Evolutionary conservation across 345 rosid genomes (phyloP), one percentile per base, ranked within the genome.

Genomic region (Sonneratia alba): DNA sequence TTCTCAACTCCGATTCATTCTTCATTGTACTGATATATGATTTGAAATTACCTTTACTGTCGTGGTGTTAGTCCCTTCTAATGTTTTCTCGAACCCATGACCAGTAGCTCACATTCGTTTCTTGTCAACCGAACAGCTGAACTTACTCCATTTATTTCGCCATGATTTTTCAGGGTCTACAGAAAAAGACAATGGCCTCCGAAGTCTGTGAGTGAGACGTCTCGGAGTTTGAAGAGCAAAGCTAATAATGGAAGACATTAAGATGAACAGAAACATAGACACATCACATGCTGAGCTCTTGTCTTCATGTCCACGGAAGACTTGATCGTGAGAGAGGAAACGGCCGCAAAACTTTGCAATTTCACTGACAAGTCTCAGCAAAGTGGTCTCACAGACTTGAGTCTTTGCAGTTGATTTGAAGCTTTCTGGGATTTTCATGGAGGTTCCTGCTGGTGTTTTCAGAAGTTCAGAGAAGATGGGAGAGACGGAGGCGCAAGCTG

Each of bases 381-480:
- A 61, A 24, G 65, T 61, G 36, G 11, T 61, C 24, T 27, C 65
- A 21, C 62, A 2, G n/a, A 49, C 2, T 70, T 36, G 53, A 38
- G 56, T 11, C 16, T 3, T 53, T 40, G 48, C 34, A 36, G 43
- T 18, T 4, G 65, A 19, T 32, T 70, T 49, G 56, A 3, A 49
- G 56, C 19, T 49, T 49, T 12, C 0, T 2, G 21, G 56, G 56
- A 45, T 49, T 13, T 18, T 49, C 19, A 49, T 14, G 19, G 56
- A 49, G 49, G 72, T 51, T 38, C 43, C 36, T 69, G 40, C 38
- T 48, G 22, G 55, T 27, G 55, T 38, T 8, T 7, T 24, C 57
- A n/a, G 57, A 63, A 43, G 13, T 40, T 71, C 67, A 16, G 67
- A 47, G 7, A 36, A 71, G 69, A 72, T 72, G 74, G 74, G 59